A percentile compares a stretch with the other conserved stretches of the same genome.
Conservation (phyloP, 129 eudicot genomes). For the Gnaphalium uliginosum region DNA sequence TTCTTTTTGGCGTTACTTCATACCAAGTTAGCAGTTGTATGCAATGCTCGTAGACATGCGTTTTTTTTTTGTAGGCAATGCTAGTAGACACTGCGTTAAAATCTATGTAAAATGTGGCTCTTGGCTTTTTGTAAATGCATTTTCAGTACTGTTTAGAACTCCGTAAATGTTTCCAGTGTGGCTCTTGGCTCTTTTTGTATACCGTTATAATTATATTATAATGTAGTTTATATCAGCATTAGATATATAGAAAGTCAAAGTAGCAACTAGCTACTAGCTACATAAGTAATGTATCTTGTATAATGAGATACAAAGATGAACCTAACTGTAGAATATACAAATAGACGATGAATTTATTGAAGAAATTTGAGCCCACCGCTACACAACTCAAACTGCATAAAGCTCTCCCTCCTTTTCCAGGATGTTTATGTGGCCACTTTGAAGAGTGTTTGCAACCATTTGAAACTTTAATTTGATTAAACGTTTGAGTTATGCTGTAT, state of each 20-base stretch:
- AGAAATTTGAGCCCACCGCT: too few relatives aligned
- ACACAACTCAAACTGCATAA: too few relatives aligned
- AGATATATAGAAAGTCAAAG: too few relatives aligned
- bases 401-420: too few relatives aligned
- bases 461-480: too few relatives aligned
- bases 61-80: not conserved
- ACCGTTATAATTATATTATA: too few relatives aligned
- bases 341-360: not conserved
- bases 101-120: too few relatives aligned
- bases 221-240: not conserved
- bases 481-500: too few relatives aligned
- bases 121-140: not conserved
- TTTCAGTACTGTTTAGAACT: not conserved
- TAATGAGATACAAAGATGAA: not conserved
- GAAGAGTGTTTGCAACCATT: too few relatives aligned
- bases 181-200: not conserved
- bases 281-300: not conserved
- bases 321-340: not conserved
- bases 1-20: not conserved
- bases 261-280: not conserved
- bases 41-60: not conserved
- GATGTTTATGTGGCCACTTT: too few relatives aligned
- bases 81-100: not conserved
- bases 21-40: not conserved
- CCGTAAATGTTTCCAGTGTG: not conserved